These are phyloP conservation scores for Lachnellula suecica DNA, from an alignment of 2,329 filamentous ascomycete species.

Conservation along the genomic window DNA sequence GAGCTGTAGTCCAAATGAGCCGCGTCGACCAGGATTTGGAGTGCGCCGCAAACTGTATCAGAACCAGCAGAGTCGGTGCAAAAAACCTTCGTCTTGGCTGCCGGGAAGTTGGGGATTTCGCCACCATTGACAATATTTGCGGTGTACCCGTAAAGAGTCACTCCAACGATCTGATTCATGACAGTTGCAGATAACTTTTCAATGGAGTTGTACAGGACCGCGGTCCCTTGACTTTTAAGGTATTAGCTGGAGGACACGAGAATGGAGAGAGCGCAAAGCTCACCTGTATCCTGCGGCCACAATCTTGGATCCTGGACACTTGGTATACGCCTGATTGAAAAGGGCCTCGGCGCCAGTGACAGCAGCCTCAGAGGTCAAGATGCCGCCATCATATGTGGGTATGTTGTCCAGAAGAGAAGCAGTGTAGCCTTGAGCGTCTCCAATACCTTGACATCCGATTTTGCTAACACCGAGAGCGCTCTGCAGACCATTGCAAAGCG, in stretches of 20 bases:
- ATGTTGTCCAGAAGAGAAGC: not conserved
- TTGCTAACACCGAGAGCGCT: not conserved
- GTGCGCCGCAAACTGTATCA: conserved; percentile 48
- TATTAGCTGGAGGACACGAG: not conserved
- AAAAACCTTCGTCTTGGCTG: conserved; percentile 37
- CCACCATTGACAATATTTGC: conserved; percentile 34
- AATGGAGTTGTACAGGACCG: conserved; percentile 38
- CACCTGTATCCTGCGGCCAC: not conserved
- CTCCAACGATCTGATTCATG: conserved; percentile 32
- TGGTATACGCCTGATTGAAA: not conserved
- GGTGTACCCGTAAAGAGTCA: conserved; percentile 38
- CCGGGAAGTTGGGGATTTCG: conserved; percentile 30
- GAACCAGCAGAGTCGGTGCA: conserved; percentile 38
- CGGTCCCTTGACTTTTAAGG: conserved; percentile 34
- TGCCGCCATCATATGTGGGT: not conserved
- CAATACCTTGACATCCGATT: not conserved
- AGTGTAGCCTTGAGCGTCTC: not conserved
- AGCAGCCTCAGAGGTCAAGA: not conserved
- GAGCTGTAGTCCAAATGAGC: not conserved
- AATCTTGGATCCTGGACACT: not conserved
- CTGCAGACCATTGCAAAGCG: not conserved
- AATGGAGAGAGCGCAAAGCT: not conserved
- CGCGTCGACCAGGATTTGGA: conserved; percentile 30
- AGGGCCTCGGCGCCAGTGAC: not conserved
- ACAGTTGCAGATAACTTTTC: conserved; percentile 25